Conservation (phyloP, 1,139 yeast genomes). For the Candida mesenterica region DNA sequence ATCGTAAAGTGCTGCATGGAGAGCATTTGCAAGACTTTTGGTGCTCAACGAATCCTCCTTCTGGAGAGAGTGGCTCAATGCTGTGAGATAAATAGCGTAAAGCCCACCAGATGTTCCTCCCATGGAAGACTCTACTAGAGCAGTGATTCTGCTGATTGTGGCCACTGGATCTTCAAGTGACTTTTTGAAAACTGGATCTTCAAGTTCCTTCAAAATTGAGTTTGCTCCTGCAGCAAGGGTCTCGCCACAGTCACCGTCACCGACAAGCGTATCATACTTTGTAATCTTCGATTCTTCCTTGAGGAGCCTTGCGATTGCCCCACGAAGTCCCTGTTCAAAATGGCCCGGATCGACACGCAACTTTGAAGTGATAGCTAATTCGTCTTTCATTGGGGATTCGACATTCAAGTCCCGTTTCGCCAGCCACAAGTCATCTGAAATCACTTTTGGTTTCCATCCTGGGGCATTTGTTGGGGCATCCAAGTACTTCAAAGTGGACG, state of each 20-base stretch:
- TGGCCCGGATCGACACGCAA: slow-evolving; percentile 41
- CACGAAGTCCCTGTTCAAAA: slow-evolving; percentile 38
- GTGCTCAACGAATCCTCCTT: slow-evolving; percentile 15
- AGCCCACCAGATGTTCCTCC: slow-evolving; percentile 97
- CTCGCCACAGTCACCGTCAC: slow-evolving; percentile 97
- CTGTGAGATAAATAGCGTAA: slow-evolving; percentile 77
- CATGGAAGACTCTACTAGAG: slow-evolving; percentile 79
- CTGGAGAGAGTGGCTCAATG: slow-evolving; percentile 44
- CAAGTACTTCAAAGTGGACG: slow-evolving; percentile 46
- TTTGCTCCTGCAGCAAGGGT: slow-evolving; percentile 82
- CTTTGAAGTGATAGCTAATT: slow-evolving; percentile 21
- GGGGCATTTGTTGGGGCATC: slow-evolving; percentile 77
- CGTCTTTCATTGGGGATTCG: slow-evolving; percentile 35
- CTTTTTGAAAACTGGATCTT: slow-evolving; percentile 30
- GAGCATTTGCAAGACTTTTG: slow-evolving; percentile 24
- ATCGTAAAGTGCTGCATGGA: slow-evolving; percentile 51
- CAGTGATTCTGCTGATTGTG: slow-evolving; percentile 53
- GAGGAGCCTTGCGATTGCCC: slow-evolving; percentile 51
- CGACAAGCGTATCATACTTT: slow-evolving; percentile 81
- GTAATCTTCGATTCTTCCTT: slow-evolving; percentile 79
- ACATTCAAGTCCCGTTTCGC: slow-evolving; percentile 14
- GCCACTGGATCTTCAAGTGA: slow-evolving; percentile 49
- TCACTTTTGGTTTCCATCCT: slow-evolving; percentile 66
- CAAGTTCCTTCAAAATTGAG: slow-evolving; percentile 58
- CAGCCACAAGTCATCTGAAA: slow-evolving; percentile 28